Conservation (phyloP, 2,329 filamentous ascomycete species). For the Ceratocystis ficicola region DNA sequence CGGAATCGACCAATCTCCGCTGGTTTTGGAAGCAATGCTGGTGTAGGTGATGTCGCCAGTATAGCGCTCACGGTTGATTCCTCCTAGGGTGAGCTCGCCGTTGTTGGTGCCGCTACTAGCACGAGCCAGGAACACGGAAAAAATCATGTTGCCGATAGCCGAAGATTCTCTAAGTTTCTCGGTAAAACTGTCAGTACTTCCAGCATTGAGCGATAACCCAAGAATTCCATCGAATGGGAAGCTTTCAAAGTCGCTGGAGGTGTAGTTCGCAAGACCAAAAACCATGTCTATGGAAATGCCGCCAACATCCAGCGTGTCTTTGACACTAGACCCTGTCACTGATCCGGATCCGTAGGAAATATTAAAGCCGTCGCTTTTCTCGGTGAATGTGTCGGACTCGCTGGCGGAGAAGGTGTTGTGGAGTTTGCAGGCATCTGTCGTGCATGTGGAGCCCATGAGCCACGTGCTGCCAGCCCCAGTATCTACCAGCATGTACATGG, state of each 20-base stretch:
- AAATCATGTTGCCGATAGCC: conserved; percentile 41
- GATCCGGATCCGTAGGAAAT: conserved; percentile 68
- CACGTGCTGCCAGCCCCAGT: conserved; percentile 63
- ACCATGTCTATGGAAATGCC: conserved; percentile 50
- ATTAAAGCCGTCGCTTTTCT: conserved; percentile 43
- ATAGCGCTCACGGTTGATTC: conserved; percentile 53
- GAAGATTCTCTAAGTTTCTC: conserved; percentile 45
- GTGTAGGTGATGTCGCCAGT: conserved; percentile 58
- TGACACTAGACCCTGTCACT: conserved; percentile 53
- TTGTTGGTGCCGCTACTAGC: conserved; percentile 52
- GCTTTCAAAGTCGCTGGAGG: conserved; percentile 59
- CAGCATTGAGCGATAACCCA: conserved; percentile 55
- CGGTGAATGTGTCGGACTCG: conserved; percentile 52
- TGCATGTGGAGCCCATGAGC: conserved; percentile 66
- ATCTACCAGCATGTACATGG: conserved; percentile 51
- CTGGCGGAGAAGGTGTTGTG: conserved; percentile 58
- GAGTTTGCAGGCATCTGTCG: conserved; percentile 49
- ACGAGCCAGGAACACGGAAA: conserved; percentile 60
- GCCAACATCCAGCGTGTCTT: conserved; percentile 56
- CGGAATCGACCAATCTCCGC: conserved; percentile 59
- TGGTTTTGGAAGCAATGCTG: conserved; percentile 36
- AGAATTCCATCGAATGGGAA: conserved; percentile 85
- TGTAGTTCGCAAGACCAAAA: conserved; percentile 61
- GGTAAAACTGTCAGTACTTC: conserved; percentile 54
- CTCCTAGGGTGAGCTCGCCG: conserved; percentile 68